A percentile compares a stretch with the other conserved stretches of the same genome.
Evolutionary conservation across 2,329 filamentous ascomycete genomes (phyloP).

Genomic region (Byssothecium circinans): DNA sequence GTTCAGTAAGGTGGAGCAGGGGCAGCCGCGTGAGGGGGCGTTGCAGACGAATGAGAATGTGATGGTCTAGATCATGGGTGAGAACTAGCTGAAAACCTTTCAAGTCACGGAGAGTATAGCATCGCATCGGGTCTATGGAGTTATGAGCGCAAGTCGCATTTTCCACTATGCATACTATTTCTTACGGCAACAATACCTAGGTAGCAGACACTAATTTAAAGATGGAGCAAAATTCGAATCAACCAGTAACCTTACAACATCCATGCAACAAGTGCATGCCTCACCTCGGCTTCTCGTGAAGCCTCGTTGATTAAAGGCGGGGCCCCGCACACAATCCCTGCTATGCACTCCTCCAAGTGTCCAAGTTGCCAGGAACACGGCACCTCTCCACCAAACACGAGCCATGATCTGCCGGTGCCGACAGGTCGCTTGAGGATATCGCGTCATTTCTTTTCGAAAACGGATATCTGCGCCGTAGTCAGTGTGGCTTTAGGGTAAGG

Average conservation of each 20-base stretch:
- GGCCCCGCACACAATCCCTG: background rate
- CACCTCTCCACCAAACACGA: background rate
- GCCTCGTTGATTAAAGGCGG: background rate
- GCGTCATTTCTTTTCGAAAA: background rate
- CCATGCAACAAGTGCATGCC: too few relatives aligned
- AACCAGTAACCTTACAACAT: too few relatives aligned
- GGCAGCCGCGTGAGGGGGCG: constrained; percentile 1
- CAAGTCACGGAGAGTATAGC: background rate
- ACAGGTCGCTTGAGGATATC: background rate
- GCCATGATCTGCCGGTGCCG: background rate
- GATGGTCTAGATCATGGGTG: background rate
- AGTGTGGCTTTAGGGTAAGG: background rate
- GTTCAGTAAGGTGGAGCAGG: constrained; percentile 39
- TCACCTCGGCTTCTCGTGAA: background rate
- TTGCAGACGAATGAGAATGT: constrained; percentile 1
- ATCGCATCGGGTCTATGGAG: background rate
- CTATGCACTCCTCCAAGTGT: too few relatives aligned
- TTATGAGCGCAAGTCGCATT: too few relatives aligned
- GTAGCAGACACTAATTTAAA: too few relatives aligned
- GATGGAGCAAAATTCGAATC: too few relatives aligned
- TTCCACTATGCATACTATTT: too few relatives aligned
- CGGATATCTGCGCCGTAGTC: background rate
- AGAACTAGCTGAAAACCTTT: too few relatives aligned
- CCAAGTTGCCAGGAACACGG: background rate
- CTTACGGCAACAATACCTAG: too few relatives aligned